Percentiles rank a stretch among this genome's conserved stretches.
Evolutionary conservation across 345 rosid genomes (phyloP).

Genomic region (Limnanthes douglasii): DNA sequence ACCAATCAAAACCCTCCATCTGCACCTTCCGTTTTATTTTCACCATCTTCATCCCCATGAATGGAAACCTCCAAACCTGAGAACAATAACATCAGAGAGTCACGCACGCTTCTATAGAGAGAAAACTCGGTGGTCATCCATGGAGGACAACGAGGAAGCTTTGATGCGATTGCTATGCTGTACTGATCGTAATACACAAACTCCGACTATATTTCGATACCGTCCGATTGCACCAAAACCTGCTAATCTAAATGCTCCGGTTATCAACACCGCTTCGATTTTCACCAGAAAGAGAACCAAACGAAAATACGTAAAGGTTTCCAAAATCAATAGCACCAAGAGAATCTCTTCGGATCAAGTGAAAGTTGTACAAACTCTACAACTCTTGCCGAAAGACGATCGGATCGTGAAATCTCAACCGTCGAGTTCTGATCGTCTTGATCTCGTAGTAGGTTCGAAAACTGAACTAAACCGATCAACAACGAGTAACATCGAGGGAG

Average conservation of each 20-base stretch:
- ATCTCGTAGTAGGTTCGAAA: constrained; percentile 7
- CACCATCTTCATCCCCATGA: no score
- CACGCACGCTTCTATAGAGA: no score
- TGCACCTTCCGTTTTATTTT: no score
- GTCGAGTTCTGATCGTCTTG: constrained; percentile 12
- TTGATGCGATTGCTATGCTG: no score
- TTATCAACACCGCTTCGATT: constrained; percentile 10
- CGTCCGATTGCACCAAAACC: constrained; percentile 54
- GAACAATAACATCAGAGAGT: no score
- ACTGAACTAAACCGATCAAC: no score
- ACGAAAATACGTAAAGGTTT: constrained; percentile 76
- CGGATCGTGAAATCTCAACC: constrained; percentile 4
- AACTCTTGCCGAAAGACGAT: constrained; percentile 34
- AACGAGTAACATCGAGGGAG: not conserved
- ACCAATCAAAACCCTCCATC: no score
- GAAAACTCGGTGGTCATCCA: no score
- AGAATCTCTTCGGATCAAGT: constrained; percentile 6
- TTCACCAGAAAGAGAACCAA: constrained; percentile 24
- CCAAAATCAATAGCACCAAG: constrained; percentile 20
- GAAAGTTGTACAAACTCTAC: constrained; percentile 30
- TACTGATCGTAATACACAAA: no score
- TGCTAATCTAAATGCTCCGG: constrained; percentile 10
- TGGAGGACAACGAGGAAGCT: no score
- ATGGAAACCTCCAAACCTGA: no score
- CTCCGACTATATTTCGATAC: constrained; percentile 73